phyloP scores from a whole-genome alignment of 139 green algal species.

The Asterochloris sp. region DNA sequence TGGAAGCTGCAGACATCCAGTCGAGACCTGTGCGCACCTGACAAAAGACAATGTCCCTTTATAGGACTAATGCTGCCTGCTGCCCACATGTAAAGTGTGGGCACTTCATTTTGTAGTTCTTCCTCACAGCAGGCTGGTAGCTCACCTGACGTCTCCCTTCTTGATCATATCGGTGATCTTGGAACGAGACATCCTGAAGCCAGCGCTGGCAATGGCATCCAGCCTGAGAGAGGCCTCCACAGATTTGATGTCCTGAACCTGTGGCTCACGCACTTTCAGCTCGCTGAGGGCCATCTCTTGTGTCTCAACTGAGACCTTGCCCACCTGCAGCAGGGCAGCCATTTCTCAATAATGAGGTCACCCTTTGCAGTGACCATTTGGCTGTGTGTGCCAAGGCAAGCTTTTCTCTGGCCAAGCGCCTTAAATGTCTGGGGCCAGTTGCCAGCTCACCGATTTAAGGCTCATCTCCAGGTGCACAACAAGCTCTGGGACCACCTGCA shows the following conservation, averaged over 20 bases:
- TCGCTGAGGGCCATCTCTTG: constrained; percentile 34
- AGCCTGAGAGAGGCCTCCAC: constrained; percentile 74
- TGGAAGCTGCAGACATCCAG: too few species aligned
- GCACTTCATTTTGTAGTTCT: too few species aligned
- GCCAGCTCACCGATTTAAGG: constrained; percentile 49
- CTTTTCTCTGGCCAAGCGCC: too few species aligned
- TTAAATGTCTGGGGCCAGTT: not conserved
- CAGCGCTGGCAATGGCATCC: constrained; percentile 71
- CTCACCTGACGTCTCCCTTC: constrained; percentile 27
- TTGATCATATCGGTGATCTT: constrained; percentile 80
- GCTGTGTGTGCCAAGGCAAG: not conserved
- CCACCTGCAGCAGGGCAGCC: constrained; percentile 35
- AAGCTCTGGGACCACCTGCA: constrained; percentile 49
- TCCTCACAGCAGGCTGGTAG: too few species aligned
- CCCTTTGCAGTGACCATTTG: not conserved
- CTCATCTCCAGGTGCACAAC: constrained; percentile 60
- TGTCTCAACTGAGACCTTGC: constrained; percentile 55
- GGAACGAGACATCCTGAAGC: constrained; percentile 66
- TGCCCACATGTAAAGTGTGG: too few species aligned
- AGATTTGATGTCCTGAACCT: constrained; percentile 47
- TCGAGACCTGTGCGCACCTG: too few species aligned
- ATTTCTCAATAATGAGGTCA: not conserved
- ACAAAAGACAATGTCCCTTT: too few species aligned
- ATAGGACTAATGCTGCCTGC: too few species aligned
- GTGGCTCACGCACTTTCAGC: constrained; percentile 43